A percentile compares a stretch with the other conserved stretches of the same genome.
phyloP scores from a whole-genome alignment of 2,329 filamentous ascomycete species.

The Diaporthe australafricana region DNA sequence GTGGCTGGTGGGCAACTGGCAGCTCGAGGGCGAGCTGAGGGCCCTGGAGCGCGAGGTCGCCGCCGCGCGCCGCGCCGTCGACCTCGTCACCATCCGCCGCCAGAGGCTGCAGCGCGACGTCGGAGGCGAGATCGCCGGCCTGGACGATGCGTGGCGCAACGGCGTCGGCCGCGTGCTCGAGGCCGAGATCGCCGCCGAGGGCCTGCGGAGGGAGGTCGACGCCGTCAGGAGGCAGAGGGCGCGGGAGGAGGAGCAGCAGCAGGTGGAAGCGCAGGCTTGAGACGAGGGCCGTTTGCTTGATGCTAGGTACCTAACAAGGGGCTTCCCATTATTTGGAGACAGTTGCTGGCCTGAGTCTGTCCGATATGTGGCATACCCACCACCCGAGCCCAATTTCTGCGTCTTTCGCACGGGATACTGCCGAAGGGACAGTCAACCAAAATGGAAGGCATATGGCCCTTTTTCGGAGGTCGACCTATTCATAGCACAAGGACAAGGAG shows the following conservation, averaged over 20 bases:
- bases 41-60: slow-evolving; percentile 81
- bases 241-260: slow-evolving; percentile 16
- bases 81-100: slow-evolving; percentile 78
- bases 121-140: slow-evolving; percentile 75
- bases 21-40: slow-evolving; percentile 78
- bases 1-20: slow-evolving; percentile 88
- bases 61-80: slow-evolving; percentile 74
- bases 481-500: neutral
- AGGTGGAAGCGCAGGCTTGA: slow-evolving; percentile 11
- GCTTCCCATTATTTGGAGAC: neutral
- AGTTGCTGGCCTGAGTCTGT: neutral
- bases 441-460: neutral
- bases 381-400: neutral
- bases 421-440: neutral
- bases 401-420: neutral
- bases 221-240: slow-evolving; percentile 65
- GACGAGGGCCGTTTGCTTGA: neutral
- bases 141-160: slow-evolving; percentile 81
- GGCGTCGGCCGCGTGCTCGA: slow-evolving; percentile 85
- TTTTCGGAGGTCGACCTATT: too few species aligned
- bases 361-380: neutral
- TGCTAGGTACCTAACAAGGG: neutral
- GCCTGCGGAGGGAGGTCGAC: slow-evolving; percentile 74
- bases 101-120: slow-evolving; percentile 77
- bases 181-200: slow-evolving; percentile 86